Conservation (phyloP, 2,329 filamentous ascomycete species). For the Fusarium bactridioides region DNA sequence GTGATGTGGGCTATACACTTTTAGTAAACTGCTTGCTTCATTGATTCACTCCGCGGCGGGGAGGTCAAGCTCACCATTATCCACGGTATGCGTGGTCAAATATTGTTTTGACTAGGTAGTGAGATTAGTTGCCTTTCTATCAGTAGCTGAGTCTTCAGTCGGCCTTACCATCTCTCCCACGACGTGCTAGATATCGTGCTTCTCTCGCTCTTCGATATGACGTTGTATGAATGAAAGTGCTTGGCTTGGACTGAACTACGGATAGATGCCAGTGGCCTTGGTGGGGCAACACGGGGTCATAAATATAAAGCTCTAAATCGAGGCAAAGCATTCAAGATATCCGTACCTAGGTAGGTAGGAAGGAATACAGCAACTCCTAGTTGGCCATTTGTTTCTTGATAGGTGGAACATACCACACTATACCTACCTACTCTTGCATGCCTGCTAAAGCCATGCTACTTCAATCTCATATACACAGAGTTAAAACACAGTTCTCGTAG, state of each 20-base stretch:
- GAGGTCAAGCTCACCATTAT: slow-evolving; percentile 71
- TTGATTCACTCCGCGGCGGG: slow-evolving; percentile 36
- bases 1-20: slow-evolving; percentile 73
- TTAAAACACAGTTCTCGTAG: background rate
- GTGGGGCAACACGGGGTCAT: slow-evolving; percentile 32
- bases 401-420: background rate
- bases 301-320: slow-evolving; percentile 13
- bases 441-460: background rate
- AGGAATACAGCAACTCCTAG: background rate
- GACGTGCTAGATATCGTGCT: background rate
- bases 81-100: slow-evolving; percentile 88
- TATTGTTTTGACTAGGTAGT: slow-evolving; percentile 90
- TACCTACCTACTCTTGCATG: background rate
- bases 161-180: slow-evolving; percentile 41
- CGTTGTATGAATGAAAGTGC: slow-evolving; percentile 39
- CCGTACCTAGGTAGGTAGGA: background rate
- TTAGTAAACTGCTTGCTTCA: slow-evolving; percentile 29
- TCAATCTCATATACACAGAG: background rate
- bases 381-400: background rate
- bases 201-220: slow-evolving; percentile 26
- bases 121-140: slow-evolving; percentile 1
- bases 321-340: background rate
- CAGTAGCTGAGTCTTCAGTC: background rate
- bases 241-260: slow-evolving; percentile 15
- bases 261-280: slow-evolving; percentile 20